These are phyloP conservation scores for Fusarium citri DNA, from an alignment of 2,329 filamentous ascomycete genomes.

Conservation along the genomic window DNA sequence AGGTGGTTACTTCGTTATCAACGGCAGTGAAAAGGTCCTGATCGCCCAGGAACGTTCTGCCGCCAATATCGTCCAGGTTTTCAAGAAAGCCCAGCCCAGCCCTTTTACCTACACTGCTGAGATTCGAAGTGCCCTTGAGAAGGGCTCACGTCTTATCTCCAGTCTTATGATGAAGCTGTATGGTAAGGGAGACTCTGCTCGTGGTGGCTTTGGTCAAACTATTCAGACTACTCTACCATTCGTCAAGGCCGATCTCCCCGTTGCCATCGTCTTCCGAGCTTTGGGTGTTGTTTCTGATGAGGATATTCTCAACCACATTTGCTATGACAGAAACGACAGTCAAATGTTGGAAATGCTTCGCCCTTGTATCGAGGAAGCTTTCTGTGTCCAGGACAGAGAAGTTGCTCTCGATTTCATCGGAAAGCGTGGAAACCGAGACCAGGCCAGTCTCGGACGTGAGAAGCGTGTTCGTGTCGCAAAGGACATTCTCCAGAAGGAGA, in stretches of 20 bases:
- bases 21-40: slow-evolving; percentile 97
- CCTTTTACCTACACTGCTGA: slow-evolving; percentile 94
- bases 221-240: slow-evolving; percentile 94
- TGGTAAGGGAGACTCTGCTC: slow-evolving; percentile 83
- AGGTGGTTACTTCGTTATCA: slow-evolving; percentile 99
- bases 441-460: slow-evolving; percentile 76
- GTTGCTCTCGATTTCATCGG: slow-evolving; percentile 96
- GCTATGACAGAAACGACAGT: slow-evolving; percentile 93
- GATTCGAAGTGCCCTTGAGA: slow-evolving; percentile 95
- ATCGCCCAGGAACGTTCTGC: slow-evolving; percentile 98
- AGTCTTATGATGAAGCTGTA: slow-evolving; percentile 92
- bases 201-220: slow-evolving; percentile 82
- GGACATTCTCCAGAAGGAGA: slow-evolving; percentile 97
- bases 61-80: slow-evolving; percentile 98
- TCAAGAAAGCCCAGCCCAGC: slow-evolving; percentile 95
- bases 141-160: slow-evolving; percentile 93
- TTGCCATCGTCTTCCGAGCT: slow-evolving; percentile 95
- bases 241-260: slow-evolving; percentile 91
- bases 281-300: slow-evolving; percentile 96
- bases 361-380: slow-evolving; percentile 96
- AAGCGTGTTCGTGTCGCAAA: slow-evolving; percentile 92
- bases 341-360: slow-evolving; percentile 98
- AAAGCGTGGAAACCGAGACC: slow-evolving; percentile 79
- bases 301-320: slow-evolving; percentile 97
- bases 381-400: slow-evolving; percentile 94